phyloP scores from a whole-genome alignment of 192 early-diverging fungal genomes.

The Paraglomus brasilianum region DNA sequence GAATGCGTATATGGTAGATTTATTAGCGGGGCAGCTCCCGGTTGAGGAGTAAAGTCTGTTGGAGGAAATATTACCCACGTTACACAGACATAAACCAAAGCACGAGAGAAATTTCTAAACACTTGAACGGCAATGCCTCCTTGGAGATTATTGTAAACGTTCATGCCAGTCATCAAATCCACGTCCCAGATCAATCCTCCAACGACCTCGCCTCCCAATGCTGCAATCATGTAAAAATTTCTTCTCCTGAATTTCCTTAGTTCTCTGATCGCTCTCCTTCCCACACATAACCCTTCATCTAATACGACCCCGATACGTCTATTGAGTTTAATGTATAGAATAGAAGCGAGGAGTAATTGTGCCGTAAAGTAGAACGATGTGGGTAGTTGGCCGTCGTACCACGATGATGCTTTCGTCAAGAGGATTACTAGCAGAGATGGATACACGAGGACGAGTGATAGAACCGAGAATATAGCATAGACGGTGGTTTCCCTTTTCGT shows the following conservation, averaged over 20 bases:
- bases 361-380: background rate
- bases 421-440: background rate
- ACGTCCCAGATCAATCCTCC: no score
- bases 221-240: constrained; percentile 4
- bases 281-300: background rate
- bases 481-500: background rate
- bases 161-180: no score
- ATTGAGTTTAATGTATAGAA: background rate
- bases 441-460: background rate
- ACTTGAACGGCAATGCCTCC: no score
- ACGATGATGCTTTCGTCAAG: background rate
- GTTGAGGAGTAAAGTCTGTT: no score
- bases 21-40: no score
- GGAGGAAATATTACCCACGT: no score
- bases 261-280: constrained; percentile 1
- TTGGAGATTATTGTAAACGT: no score
- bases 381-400: background rate
- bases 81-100: no score
- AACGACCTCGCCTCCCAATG: no score
- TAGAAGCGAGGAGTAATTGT: background rate
- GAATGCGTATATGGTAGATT: no score
- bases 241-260: background rate
- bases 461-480: background rate
- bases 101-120: no score
- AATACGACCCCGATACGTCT: constrained; percentile 1